Percentiles rank a stretch among this genome's conserved stretches.
phyloP scores from a whole-genome alignment of 129 eudicot species.

The Cynara cardunculus region DNA sequence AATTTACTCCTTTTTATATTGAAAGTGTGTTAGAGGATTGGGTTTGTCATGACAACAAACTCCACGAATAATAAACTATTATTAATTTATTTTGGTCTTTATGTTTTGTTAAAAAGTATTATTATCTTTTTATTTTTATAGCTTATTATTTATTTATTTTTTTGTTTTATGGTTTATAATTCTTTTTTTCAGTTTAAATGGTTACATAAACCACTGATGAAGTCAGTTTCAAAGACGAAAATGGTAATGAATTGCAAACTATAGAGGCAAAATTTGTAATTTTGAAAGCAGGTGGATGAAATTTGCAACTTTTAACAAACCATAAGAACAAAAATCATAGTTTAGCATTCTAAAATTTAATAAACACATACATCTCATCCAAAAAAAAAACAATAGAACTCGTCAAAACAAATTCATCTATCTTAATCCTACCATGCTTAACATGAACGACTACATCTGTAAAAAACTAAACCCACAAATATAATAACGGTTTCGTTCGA shows the following conservation, averaged over 20 bases:
- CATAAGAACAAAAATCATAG: neutral
- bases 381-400: neutral
- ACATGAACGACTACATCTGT: neutral
- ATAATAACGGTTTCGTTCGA: neutral
- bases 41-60: neutral
- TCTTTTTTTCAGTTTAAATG: neutral
- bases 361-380: neutral
- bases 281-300: neutral
- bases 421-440: neutral
- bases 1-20: neutral
- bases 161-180: neutral
- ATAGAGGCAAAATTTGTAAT: neutral
- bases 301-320: neutral
- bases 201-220: neutral
- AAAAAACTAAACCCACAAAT: neutral
- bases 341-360: neutral
- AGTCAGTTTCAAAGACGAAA: neutral
- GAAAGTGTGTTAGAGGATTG: neutral
- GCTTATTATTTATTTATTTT: neutral
- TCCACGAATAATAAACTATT: neutral
- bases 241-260: neutral
- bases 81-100: neutral
- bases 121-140: neutral
- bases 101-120: neutral
- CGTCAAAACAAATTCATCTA: too few relatives aligned